Percentiles rank a stretch among this genome's conserved stretches.
Evolutionary conservation across 2,329 filamentous ascomycete genomes (phyloP).

Genomic region (Ophiognomonia clavigignenti-juglandacearum): DNA sequence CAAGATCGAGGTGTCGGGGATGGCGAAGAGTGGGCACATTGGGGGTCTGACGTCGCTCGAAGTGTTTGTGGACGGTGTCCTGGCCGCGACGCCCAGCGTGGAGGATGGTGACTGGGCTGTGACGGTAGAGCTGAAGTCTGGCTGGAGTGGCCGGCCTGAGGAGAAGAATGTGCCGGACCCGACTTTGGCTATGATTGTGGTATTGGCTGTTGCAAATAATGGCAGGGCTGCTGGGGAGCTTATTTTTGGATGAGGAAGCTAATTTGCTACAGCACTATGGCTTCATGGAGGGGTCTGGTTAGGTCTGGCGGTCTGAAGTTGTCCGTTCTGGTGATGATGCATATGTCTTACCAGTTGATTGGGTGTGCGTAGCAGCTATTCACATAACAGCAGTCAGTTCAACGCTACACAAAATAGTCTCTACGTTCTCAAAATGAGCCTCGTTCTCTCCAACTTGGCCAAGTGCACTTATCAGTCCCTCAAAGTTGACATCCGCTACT

Average conservation of each 20-base stretch:
- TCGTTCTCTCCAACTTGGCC: no score
- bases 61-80: background rate
- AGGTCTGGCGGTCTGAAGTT: no score
- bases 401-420: no score
- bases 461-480: no score
- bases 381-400: no score
- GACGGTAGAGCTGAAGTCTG: background rate
- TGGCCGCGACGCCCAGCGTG: background rate
- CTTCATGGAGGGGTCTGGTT: no score
- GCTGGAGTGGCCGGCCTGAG: background rate
- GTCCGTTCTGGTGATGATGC: no score
- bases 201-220: background rate
- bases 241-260: background rate
- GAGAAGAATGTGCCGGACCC: background rate
- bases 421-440: no score
- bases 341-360: no score
- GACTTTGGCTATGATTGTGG: background rate
- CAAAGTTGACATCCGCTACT: no score
- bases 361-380: no score
- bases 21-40: background rate
- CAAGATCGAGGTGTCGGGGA: background rate
- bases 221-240: background rate
- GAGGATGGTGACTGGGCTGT: background rate
- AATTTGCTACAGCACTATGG: background rate
- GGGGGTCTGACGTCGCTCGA: background rate